Percentiles rank a stretch among this genome's conserved stretches.
Conservation (phyloP, 192 early-diverging fungal species). For the Coemansia reversa region DNA sequence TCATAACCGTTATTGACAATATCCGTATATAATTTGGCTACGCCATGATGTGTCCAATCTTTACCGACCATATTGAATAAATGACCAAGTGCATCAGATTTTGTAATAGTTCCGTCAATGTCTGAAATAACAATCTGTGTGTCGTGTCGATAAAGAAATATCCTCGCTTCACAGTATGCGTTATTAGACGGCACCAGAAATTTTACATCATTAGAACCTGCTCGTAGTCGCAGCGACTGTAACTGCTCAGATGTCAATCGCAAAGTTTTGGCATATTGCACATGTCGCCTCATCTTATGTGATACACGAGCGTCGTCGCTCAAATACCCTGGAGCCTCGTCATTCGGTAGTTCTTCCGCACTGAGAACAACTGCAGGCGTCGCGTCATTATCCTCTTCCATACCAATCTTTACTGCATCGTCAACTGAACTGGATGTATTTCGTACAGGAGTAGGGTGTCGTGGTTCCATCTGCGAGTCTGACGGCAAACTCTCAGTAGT, state of each 20-base stretch:
- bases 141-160: conserved; percentile 84
- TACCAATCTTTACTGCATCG: background rate
- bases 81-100: conserved; percentile 95
- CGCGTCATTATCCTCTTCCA: background rate
- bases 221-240: conserved; percentile 71
- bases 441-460: too few relatives aligned
- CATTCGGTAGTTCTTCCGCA: conserved; percentile 2
- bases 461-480: too few relatives aligned
- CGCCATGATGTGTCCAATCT: conserved; percentile 97
- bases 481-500: too few relatives aligned
- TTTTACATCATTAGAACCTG: conserved; percentile 85
- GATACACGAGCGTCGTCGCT: conserved; percentile 35
- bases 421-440: too few relatives aligned
- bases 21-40: conserved; percentile 95
- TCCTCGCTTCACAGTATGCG: conserved; percentile 73
- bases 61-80: conserved; percentile 95
- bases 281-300: conserved; percentile 19
- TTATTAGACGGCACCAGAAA: conserved; percentile 85
- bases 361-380: background rate
- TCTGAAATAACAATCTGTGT: conserved; percentile 93
- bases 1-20: conserved; percentile 93
- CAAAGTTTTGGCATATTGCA: conserved; percentile 83
- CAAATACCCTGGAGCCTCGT: conserved; percentile 27
- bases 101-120: conserved; percentile 98
- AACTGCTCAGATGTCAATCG: conserved; percentile 92